Evolutionary conservation across 805 yeast species (phyloP).

Genomic region (Kodamaea fukazawae): DNA sequence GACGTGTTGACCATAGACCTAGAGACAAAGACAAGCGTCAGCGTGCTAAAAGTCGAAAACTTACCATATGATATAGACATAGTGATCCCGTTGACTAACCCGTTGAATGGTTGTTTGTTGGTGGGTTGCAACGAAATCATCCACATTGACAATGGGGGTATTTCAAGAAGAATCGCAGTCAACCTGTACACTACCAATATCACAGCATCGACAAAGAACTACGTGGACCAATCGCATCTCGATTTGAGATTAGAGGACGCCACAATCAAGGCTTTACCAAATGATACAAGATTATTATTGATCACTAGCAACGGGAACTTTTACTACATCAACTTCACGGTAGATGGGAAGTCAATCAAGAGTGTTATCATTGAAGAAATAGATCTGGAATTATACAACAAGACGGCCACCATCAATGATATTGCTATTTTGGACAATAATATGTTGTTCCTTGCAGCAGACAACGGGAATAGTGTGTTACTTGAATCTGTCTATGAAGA

Average conservation of each 20-base stretch:
- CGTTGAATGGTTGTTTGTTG: slow-evolving; percentile 65
- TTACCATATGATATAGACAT: slow-evolving; percentile 74
- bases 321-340: slow-evolving; percentile 33
- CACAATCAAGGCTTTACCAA: slow-evolving; percentile 31
- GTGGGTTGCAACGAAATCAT: slow-evolving; percentile 75
- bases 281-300: slow-evolving; percentile 34
- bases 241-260: slow-evolving; percentile 58
- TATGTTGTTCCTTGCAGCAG: slow-evolving; percentile 57
- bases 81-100: slow-evolving; percentile 60
- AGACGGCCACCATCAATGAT: slow-evolving; percentile 38
- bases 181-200: slow-evolving; percentile 49
- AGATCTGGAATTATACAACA: slow-evolving; percentile 21
- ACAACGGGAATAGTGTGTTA: slow-evolving; percentile 57
- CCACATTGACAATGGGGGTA: slow-evolving; percentile 78
- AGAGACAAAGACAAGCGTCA: slow-evolving; percentile 53
- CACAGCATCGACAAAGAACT: slow-evolving; percentile 35
- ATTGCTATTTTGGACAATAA: slow-evolving; percentile 41
- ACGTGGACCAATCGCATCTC: slow-evolving; percentile 47
- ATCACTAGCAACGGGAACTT: slow-evolving; percentile 33
- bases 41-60: slow-evolving; percentile 60
- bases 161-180: slow-evolving; percentile 58
- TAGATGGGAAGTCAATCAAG: slow-evolving; percentile 44
- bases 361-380: slow-evolving; percentile 31
- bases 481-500: slow-evolving; percentile 37
- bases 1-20: slow-evolving; percentile 69